Conservation (phyloP, 129 eudicot species). For the Solidago caesia region DNA sequence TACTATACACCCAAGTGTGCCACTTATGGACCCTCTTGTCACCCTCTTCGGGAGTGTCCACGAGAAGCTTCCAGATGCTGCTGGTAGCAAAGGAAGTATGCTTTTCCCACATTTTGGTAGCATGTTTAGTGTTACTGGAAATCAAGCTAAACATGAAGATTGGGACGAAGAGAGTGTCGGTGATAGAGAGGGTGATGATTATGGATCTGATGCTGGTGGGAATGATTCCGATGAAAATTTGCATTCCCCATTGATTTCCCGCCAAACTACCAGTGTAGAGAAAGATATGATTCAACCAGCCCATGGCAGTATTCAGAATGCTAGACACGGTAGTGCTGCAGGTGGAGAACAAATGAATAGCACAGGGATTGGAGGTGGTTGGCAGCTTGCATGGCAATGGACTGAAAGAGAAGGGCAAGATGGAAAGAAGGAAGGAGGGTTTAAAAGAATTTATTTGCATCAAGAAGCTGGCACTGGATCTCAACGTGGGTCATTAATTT, state of each 20-base stretch:
- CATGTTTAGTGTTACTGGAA: conserved; percentile 80
- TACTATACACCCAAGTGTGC: conserved; percentile 49
- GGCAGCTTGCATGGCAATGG: conserved; percentile 97
- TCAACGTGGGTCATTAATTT: conserved; percentile 61
- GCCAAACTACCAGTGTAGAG: conserved; percentile 69
- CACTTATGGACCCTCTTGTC: conserved; percentile 86
- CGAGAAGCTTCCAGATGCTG: conserved; percentile 81
- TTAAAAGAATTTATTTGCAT: conserved; percentile 79
- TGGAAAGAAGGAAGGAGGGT: conserved; percentile 71
- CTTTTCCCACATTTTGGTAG: conserved; percentile 90
- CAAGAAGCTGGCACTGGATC: conserved; percentile 59
- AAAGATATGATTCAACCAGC: conserved; percentile 66
- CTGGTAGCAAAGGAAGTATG: conserved; percentile 90
- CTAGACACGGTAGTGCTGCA: conserved; percentile 36
- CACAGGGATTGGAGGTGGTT: conserved; percentile 91
- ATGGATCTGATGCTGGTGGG: conserved; percentile 42
- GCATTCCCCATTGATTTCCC: conserved; percentile 74
- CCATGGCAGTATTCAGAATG: conserved; percentile 49
- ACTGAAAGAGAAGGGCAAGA: conserved; percentile 63
- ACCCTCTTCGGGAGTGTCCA: conserved; percentile 90
- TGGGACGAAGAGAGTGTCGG: conserved; percentile 92
- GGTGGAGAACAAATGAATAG: conserved; percentile 46
- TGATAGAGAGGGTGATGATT: conserved; percentile 52
- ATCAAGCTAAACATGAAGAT: conserved; percentile 62
- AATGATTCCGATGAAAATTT: conserved; percentile 76